Evolutionary conservation across 345 rosid species (phyloP).

Genomic region (Cardiospermum halicacabum): DNA sequence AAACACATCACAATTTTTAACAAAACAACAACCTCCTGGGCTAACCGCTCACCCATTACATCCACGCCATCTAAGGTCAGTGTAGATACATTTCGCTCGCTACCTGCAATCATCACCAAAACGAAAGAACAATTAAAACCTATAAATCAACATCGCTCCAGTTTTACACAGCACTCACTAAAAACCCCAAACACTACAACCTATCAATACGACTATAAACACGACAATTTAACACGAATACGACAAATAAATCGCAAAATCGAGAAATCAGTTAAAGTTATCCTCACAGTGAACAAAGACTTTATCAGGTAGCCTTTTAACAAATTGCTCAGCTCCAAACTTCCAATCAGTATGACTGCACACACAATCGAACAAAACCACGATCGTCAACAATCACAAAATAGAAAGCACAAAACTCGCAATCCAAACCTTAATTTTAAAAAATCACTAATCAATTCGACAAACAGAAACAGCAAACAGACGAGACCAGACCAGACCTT

Average conservation of each 20-base stretch:
- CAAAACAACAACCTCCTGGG: constrained; percentile 54
- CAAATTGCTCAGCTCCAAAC: constrained; percentile 89
- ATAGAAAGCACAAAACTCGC: too few species aligned
- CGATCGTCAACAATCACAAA: background rate
- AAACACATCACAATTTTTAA: background rate
- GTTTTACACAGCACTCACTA: background rate
- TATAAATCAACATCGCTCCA: background rate
- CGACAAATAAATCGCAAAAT: too few species aligned
- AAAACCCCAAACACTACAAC: background rate
- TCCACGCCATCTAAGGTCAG: constrained; percentile 90
- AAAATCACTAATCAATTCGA: background rate
- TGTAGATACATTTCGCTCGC: constrained; percentile 58
- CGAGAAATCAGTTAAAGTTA: background rate
- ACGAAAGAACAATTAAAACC: background rate
- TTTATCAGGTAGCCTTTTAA: constrained; percentile 65
- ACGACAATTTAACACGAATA: too few species aligned
- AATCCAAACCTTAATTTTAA: background rate
- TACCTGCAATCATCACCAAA: constrained; percentile 45
- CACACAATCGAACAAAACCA: background rate
- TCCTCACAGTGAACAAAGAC: constrained; percentile 82
- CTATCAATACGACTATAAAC: background rate
- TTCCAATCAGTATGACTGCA: constrained; percentile 90
- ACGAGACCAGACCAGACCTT: constrained; percentile 40
- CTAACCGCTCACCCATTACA: constrained; percentile 95
- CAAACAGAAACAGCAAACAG: background rate